Conservation (phyloP, 225 moss, liverwort and hornwort genomes). For the Marchantia polymorpha region DNA sequence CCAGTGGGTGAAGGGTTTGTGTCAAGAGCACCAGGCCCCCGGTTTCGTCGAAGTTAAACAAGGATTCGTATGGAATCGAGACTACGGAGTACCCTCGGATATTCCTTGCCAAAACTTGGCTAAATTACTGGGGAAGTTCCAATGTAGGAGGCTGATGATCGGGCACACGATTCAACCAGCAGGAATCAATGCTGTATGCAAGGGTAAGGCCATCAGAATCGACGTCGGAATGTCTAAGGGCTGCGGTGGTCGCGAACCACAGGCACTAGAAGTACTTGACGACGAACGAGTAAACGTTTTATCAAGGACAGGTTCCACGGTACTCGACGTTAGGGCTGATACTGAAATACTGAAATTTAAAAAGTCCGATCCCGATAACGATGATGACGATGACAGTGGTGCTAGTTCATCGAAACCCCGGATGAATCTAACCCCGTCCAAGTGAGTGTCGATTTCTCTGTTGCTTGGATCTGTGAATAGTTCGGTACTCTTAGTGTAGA, state of each 20-base stretch:
- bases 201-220: background rate
- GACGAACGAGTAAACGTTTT: background rate
- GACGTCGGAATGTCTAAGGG: background rate
- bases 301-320: background rate
- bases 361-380: no score
- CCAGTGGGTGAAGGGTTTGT: slow-evolving; percentile 12
- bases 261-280: background rate
- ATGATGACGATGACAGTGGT: no score
- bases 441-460: no score
- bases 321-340: background rate
- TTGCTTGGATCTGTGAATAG: no score
- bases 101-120: no score
- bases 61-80: background rate
- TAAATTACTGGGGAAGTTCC: no score
- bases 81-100: no score
- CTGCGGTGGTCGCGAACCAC: background rate
- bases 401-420: no score
- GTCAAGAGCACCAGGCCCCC: background rate
- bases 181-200: background rate
- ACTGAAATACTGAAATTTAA: no score
- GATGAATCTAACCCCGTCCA: no score
- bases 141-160: background rate
- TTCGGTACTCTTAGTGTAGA: no score
- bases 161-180: background rate
- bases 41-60: no score